phyloP scores from a whole-genome alignment of 768 basidiomycete species.

The Cyclocybe aegerita region DNA sequence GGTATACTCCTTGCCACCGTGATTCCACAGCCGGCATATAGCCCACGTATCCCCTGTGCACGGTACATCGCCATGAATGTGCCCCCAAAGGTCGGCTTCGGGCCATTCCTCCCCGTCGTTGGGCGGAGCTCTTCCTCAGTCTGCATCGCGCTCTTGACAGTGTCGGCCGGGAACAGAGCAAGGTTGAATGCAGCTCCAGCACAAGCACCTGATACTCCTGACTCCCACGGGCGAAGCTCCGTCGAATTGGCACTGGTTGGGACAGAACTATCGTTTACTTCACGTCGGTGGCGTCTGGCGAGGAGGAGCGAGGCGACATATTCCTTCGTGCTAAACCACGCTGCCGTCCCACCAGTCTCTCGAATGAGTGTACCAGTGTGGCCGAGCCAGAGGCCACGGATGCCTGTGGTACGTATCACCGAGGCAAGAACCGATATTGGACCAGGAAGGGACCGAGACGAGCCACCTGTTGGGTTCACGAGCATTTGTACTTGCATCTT shows the following conservation, averaged over 20 bases:
- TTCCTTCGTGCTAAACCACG: conserved; percentile 90
- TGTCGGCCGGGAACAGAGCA: conserved; percentile 87
- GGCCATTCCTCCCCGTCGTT: conserved; percentile 11
- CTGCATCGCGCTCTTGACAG: conserved; percentile 88
- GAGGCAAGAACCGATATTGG: conserved; percentile 26
- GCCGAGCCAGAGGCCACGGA: conserved; percentile 74
- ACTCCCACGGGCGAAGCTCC: conserved; percentile 65
- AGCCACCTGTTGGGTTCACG: conserved; percentile 2
- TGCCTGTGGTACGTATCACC: conserved; percentile 25
- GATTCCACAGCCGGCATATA: conserved; percentile 89
- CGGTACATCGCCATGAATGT: conserved; percentile 71
- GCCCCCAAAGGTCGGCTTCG: conserved; percentile 48
- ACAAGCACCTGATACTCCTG: conserved; percentile 74
- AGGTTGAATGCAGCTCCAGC: conserved; percentile 82
- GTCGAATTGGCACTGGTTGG: conserved; percentile 6
- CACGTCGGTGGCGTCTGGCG: conserved; percentile 34
- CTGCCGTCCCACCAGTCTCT: conserved; percentile 82
- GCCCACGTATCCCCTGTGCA: conserved; percentile 69
- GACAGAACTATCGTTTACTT: conserved; percentile 10
- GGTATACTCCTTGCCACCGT: conserved; percentile 82
- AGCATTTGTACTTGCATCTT: conserved; percentile 38
- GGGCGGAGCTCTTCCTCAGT: conserved; percentile 81
- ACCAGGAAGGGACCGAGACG: conserved; percentile 21
- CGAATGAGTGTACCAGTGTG: conserved; percentile 86
- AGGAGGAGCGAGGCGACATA: conserved; percentile 65